Conservation (phyloP, 352 stramenopile genomes). For the Globisporangium mamillatum region DNA sequence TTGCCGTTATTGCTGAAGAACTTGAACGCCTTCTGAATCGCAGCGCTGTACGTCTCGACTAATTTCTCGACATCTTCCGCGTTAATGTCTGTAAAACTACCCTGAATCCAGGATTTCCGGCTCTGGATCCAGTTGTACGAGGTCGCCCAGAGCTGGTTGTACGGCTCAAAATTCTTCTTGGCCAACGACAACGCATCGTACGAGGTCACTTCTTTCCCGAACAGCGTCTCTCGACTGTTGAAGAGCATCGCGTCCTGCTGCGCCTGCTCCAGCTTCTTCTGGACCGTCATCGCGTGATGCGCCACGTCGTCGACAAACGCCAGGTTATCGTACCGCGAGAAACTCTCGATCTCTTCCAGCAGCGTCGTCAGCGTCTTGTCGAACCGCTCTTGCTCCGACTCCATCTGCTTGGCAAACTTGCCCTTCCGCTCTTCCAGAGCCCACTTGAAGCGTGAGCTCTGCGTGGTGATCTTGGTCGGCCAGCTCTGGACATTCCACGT, state of each 20-base stretch:
- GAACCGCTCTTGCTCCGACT: constrained; percentile 92
- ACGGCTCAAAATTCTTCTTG: constrained; percentile 94
- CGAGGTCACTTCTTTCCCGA: constrained; percentile 86
- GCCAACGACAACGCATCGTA: constrained; percentile 86
- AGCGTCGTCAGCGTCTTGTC: constrained; percentile 80
- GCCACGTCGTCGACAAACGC: constrained; percentile 86
- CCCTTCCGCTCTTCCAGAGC: constrained; percentile 79
- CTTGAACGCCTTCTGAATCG: constrained; percentile 91
- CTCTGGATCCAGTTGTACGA: constrained; percentile 91
- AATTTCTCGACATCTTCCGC: constrained; percentile 91
- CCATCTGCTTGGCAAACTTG: constrained; percentile 92
- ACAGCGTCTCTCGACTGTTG: constrained; percentile 91
- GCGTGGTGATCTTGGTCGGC: constrained; percentile 85
- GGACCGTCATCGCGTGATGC: constrained; percentile 81
- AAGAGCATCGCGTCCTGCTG: constrained; percentile 91
- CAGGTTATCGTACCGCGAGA: constrained; percentile 86
- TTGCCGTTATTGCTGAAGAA: constrained; percentile 91
- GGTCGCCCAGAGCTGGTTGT: constrained; percentile 90
- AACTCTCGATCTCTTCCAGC: constrained; percentile 88
- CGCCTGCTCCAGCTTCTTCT: constrained; percentile 86
- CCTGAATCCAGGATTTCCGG: constrained; percentile 91
- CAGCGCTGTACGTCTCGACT: constrained; percentile 80
- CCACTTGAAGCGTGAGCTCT: constrained; percentile 75
- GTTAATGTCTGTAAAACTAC: constrained; percentile 89
- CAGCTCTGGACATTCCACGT: constrained; percentile 90